Evolutionary conservation across 2,329 filamentous ascomycete species (phyloP).

Genomic region (Hymenoscyphus infarciens): DNA sequence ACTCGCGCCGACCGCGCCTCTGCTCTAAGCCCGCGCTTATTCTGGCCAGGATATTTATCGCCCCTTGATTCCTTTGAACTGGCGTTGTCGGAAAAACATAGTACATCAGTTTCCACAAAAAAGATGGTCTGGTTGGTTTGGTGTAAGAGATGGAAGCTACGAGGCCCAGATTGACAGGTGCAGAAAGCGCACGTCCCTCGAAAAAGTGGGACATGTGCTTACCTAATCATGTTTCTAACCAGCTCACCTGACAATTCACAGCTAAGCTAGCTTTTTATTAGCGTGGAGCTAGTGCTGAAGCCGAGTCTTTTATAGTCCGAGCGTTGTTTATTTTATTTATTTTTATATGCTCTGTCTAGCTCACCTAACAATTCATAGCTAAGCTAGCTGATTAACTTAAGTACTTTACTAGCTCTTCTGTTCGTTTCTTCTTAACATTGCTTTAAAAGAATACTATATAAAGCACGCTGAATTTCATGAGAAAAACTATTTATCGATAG

Average conservation of each 20-base stretch:
- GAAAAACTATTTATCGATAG: too few species aligned
- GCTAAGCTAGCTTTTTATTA: too few species aligned
- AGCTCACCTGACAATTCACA: neutral
- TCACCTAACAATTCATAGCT: too few species aligned
- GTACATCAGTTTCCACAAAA: neutral
- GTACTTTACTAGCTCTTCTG: too few species aligned
- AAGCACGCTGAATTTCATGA: too few species aligned
- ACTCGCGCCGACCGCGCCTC: neutral
- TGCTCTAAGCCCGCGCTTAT: neutral
- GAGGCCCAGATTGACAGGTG: slow-evolving; percentile 1
- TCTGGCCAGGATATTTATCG: neutral
- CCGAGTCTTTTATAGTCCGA: too few species aligned
- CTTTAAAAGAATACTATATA: too few species aligned
- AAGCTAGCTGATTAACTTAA: too few species aligned
- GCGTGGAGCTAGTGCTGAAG: too few species aligned
- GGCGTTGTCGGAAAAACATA: neutral
- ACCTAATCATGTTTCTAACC: neutral
- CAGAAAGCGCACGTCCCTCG: neutral
- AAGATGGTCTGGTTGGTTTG: neutral
- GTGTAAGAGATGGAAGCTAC: neutral
- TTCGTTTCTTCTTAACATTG: too few species aligned
- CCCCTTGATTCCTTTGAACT: neutral
- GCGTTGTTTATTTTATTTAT: too few species aligned
- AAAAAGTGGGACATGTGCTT: neutral
- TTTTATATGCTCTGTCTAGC: too few species aligned